Base-by-base conservation (phyloP, 2,329 filamentous ascomycete genomes). In the Cladophialophora bantiana region DNA sequence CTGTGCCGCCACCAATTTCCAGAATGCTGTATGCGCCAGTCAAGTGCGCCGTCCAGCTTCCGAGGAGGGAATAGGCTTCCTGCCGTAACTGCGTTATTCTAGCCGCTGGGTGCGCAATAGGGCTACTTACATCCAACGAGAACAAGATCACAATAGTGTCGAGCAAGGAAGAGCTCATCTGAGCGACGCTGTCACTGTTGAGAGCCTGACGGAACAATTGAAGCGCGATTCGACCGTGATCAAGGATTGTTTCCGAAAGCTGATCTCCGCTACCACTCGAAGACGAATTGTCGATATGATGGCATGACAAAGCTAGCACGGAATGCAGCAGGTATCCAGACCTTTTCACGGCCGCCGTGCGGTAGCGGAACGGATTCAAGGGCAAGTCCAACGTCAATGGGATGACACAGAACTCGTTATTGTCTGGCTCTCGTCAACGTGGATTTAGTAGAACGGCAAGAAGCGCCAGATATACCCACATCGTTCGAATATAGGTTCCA, bases 371-470 rank as follows among this genome's bases (percentile, higher is more conserved):
- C 2, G 58, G 58, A 45, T 66, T 66, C 38, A 42, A 34, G 20
- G 35, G 42, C 48, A 66, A 42, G 59, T 62, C 54, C 13, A 35
- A 40, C 1, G 57, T 66, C 59, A 66, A 35, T 10, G 64, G 64
- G n/a, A 61, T 61, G 3, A 59, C 26, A 54, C 40, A 66, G 40
- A 62, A 66, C 34, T 66, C 64, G 5, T 59, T 20, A 53, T 66
- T 52, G 35, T 66, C 59, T 66, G 40, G 31, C 7, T 26, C 13
- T 20, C 7, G 20, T 64, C 35, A 64, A 34, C 7, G 13, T 32
- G 40, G 26, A 12, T 42, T 26, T 18, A 32, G 10, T 20, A 35
- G 18, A 13, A 13, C 1, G 4, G 35, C 10, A n/a, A 2, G 15
- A 45, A 26, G 15, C 15, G 31, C 7, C 9, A 20, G 13, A 31